Percentiles rank a stretch among this genome's conserved stretches.
phyloP scores from a whole-genome alignment of 228 moss, liverwort and hornwort species.

The Sphagnum fallax region DNA sequence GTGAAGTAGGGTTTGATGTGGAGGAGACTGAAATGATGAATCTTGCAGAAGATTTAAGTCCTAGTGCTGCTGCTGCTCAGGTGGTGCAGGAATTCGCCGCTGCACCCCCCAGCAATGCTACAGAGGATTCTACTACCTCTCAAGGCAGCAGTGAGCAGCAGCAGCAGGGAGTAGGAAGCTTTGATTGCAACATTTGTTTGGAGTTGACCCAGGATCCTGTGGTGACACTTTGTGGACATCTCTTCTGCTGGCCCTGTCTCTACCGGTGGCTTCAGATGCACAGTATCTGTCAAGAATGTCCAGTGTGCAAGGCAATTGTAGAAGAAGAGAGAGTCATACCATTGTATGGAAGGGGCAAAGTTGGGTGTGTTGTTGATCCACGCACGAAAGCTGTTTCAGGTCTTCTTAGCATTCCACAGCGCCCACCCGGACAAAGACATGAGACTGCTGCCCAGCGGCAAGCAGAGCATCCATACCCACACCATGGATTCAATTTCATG shows the following conservation, averaged over 20 bases:
- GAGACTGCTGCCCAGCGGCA: slow-evolving; percentile 78
- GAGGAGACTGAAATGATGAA: too few relatives aligned
- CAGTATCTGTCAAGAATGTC: slow-evolving; percentile 95
- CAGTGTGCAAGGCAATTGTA: slow-evolving; percentile 94
- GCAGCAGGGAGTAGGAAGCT: slow-evolving; percentile 55
- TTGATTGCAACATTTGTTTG: slow-evolving; percentile 95
- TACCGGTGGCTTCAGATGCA: slow-evolving; percentile 99
- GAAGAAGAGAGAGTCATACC: slow-evolving; percentile 99
- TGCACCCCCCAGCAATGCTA: slow-evolving; percentile 34
- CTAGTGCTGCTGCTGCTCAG: too few relatives aligned
- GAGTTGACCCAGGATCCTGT: slow-evolving; percentile 97
- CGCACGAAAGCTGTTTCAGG: slow-evolving; percentile 87
- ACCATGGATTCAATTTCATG: slow-evolving; percentile 92
- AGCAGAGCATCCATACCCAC: slow-evolving; percentile 72
- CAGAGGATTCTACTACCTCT: slow-evolving; percentile 43
- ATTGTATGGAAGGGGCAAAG: slow-evolving; percentile 88
- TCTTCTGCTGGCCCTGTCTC: slow-evolving; percentile 97
- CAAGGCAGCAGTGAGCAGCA: slow-evolving; percentile 43
- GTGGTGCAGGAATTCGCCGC: slow-evolving; percentile 35
- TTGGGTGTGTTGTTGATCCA: slow-evolving; percentile 75
- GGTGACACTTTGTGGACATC: slow-evolving; percentile 89
- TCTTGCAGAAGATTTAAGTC: too few relatives aligned
- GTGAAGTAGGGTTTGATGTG: too few relatives aligned
- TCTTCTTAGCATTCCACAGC: slow-evolving; percentile 73
- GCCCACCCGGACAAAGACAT: slow-evolving; percentile 88